A percentile compares a stretch with the other conserved stretches of the same genome.
Conservation (phyloP, 1,284 basidiomycete species). For the Malassezia globosa region DNA sequence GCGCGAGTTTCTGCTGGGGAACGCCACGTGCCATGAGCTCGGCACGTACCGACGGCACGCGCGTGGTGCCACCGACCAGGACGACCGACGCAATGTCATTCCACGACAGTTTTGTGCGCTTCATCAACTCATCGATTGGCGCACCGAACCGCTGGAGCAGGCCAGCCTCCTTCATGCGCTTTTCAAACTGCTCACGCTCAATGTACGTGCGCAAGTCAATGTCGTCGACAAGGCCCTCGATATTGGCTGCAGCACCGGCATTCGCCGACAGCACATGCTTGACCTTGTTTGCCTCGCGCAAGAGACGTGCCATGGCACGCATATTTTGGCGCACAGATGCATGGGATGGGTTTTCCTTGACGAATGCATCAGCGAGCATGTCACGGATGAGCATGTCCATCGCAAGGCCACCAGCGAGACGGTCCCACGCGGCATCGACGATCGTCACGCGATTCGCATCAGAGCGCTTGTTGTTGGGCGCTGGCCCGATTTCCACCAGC, state of each 20-base stretch:
- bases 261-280: slow-evolving; percentile 93
- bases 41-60: slow-evolving; percentile 81
- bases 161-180: slow-evolving; percentile 21
- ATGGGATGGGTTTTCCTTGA: slow-evolving; percentile 53
- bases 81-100: slow-evolving; percentile 75
- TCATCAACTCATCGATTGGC: slow-evolving; percentile 62
- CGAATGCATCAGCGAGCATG: slow-evolving; percentile 65
- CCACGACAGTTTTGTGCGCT: slow-evolving; percentile 59
- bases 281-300: slow-evolving; percentile 81
- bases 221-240: slow-evolving; percentile 80
- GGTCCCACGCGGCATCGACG: slow-evolving; percentile 67
- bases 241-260: slow-evolving; percentile 60
- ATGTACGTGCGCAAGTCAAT: slow-evolving; percentile 75
- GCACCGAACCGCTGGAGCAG: slow-evolving; percentile 25
- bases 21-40: slow-evolving; percentile 44
- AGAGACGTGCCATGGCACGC: slow-evolving; percentile 79
- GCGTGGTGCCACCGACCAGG: slow-evolving; percentile 74
- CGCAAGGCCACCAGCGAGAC: slow-evolving; percentile 65
- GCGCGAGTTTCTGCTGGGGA: slow-evolving; percentile 44
- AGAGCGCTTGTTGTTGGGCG: slow-evolving; percentile 17
- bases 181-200: slow-evolving; percentile 66
- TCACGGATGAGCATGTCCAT: slow-evolving; percentile 75
- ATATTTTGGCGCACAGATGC: slow-evolving; percentile 53
- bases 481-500: slow-evolving; percentile 60
- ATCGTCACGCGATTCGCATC: slow-evolving; percentile 61